Base-by-base conservation (phyloP, 208 protist species). In the Zelonia costaricensis region DNA sequence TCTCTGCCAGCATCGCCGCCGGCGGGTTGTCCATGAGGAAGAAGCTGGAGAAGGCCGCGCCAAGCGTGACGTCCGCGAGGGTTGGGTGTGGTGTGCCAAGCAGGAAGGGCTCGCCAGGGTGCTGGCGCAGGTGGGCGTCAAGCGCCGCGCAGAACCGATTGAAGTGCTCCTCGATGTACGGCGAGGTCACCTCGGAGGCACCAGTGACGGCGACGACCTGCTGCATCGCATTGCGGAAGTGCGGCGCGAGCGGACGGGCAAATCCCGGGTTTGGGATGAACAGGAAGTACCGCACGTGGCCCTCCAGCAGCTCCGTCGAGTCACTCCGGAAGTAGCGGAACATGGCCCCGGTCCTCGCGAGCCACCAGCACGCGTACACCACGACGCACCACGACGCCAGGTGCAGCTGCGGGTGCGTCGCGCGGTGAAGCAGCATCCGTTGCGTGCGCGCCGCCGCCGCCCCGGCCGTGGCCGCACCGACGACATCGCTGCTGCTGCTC, bases 91-190 rank as follows among this genome's bases (percentile, higher is more conserved):
- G 87, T 9, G 87, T 96, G 59, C 84, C 67, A 27, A 96, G 76
- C 31, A 96, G 28, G 72, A 86, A 93, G 31, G 45, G 13, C 23
- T 70, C 47, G 13, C 72, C 55, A 1, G 72, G 71, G 40, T 84
- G 57, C 12, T 65, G 38, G 20, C 47, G 42, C 55, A 96, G 83
- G 64, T 96, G 91, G 0, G 47, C 49, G 13, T 96, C 85, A 0
- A 96, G 79, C 4, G 85, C 75, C 3, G 23, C 35, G 65, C 91
- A 96, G 47, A 96, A 59, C 18, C 76, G 74, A 13, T 75, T 22
- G 57, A 96, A 96, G 72, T 96, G 91, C 56, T 93, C 80, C 18
- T 80, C 76, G 74, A 93, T 86, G 63, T 79, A 96, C 20, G 78
- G 78, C 8, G 74, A 80, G 36, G 83, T 89, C 42, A 75, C 68